Conservation (phyloP, 805 yeast species). For the Wickerhamomyces queroliae region DNA sequence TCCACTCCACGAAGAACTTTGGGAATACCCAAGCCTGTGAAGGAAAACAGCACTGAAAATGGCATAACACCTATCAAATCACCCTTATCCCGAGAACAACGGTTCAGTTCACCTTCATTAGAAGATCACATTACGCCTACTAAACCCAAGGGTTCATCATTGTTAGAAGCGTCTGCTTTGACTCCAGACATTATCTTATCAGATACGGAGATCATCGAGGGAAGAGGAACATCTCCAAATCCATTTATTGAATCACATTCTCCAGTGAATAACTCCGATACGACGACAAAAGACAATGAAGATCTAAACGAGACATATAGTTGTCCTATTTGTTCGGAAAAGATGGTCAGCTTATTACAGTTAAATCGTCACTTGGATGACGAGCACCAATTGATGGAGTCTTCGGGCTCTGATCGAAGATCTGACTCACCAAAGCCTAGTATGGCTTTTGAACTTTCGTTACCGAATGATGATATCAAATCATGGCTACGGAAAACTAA, state of each 20-base stretch:
- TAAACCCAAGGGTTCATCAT: not conserved
- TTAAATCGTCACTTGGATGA: constrained; percentile 71
- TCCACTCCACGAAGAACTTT: not conserved
- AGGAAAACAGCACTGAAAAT: too few relatives aligned
- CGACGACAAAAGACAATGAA: constrained; percentile 1
- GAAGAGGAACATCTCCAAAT: not conserved
- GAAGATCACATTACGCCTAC: not conserved
- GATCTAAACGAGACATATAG: constrained; percentile 3
- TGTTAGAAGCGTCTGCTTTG: not conserved
- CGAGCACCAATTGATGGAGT: constrained; percentile 40
- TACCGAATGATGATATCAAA: constrained; percentile 29
- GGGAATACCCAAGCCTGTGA: not conserved
- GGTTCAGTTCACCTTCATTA: not conserved
- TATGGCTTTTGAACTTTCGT: constrained; percentile 7
- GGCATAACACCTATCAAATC: not conserved
- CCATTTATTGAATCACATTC: not conserved
- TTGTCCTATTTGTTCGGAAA: constrained; percentile 71
- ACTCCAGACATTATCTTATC: not conserved
- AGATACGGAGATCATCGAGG: constrained; percentile 10
- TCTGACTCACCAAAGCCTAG: constrained; percentile 1
- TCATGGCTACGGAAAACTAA: constrained; percentile 38
- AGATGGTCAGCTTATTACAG: constrained; percentile 46
- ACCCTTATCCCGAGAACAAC: not conserved
- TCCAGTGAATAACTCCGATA: not conserved
- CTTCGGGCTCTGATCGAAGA: too few relatives aligned